Base-by-base conservation (phyloP, 1,139 yeast genomes). In the Wickerhamomyces sp. region DNA sequence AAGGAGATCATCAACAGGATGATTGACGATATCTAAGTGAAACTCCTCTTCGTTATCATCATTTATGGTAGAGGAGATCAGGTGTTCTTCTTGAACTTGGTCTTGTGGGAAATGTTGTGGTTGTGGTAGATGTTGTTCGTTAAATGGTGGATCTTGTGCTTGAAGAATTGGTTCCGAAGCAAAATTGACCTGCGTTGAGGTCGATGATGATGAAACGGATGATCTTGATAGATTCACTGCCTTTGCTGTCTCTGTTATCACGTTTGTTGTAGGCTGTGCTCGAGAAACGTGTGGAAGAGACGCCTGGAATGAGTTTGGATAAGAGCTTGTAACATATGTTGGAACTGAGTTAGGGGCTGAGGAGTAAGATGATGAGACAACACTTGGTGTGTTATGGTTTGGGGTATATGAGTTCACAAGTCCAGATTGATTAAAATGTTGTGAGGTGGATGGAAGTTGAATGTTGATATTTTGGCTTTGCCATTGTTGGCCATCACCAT, bases 21-120 rank as follows among this genome's bases (percentile, higher is more conserved):
- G 86, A 30, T 79, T 85, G 13, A 87, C 89, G 36, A 89, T 85
- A 55, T 86, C 87, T 40, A 85, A 66, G 49, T 79, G 89, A 29
- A 70, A 76, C 35, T 72, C 72, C 37, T 51, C 41, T 15, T 27
- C n/a, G 9, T 18, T 13, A 16, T 31, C 21, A 9, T 31, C 34
- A n/a, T 31, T 14, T 8, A 34, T 24, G 3, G 38, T 23, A 5
- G 38, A 33, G n/a, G 42, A 37, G 6, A 32, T 36, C 19, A 31
- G 25, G 14, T 31, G 38, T 8, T 23, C 31, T 1, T 29, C 14
- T 13, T 24, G 31, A 14, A 32, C 38, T 9, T 35, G 32, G 11
- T 36, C 38, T 12, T 33, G 40, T 10, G 14, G 32, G 8, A 24
- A 25, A 1, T 27, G 21, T 13, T 35, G 38, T 4, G 21, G 32